These are phyloP conservation scores for Gossypium davidsonii DNA, from an alignment of 441 rosid species.

Conservation along the genomic window DNA sequence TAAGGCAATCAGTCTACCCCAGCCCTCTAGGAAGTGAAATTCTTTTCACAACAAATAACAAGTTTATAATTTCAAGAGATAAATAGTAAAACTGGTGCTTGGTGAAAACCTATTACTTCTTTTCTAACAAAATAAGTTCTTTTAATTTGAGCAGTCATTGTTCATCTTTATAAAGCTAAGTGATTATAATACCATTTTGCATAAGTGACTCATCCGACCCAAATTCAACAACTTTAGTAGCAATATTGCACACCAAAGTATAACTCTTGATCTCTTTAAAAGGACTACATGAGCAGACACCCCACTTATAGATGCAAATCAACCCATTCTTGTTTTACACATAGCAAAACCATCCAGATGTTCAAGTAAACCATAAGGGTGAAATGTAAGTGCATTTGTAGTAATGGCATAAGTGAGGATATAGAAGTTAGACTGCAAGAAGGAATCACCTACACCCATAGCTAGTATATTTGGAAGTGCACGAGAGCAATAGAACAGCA, in stretches of 20 bases:
- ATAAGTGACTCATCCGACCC: not conserved
- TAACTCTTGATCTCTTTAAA: not conserved
- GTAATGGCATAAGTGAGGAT: slow-evolving; percentile 13
- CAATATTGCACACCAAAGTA: not conserved
- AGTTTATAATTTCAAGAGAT: not conserved
- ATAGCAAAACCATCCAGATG: not conserved
- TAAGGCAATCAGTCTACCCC: not conserved
- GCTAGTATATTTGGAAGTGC: slow-evolving; percentile 87
- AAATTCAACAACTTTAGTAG: not conserved
- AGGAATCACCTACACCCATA: slow-evolving; percentile 69
- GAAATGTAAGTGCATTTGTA: not conserved
- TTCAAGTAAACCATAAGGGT: not conserved
- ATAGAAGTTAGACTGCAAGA: slow-evolving; percentile 17
- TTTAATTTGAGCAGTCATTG: not conserved
- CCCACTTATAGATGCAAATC: not conserved
- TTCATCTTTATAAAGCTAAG: not conserved
- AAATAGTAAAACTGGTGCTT: not conserved
- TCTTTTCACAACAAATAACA: not conserved
- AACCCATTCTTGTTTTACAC: not conserved
- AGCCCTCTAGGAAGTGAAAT: not conserved
- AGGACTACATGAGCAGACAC: not conserved
- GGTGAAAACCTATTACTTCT: not conserved
- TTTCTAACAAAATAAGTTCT: not conserved
- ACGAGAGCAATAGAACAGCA: slow-evolving; percentile 88
- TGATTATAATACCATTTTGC: not conserved